phyloP scores from a whole-genome alignment of 257 asterid species.

The Lantana camara region DNA sequence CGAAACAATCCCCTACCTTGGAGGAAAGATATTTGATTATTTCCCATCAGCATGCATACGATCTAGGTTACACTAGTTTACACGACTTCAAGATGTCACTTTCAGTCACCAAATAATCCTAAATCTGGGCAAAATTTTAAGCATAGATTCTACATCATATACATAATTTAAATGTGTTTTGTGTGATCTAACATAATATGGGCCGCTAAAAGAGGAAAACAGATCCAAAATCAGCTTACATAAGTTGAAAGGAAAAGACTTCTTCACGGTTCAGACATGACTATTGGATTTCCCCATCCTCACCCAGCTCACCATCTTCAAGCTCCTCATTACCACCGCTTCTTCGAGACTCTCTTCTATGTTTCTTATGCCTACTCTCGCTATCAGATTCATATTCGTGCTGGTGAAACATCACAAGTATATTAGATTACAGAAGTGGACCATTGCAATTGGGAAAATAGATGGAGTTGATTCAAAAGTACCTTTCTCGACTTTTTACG shows the following conservation, averaged over 20 bases:
- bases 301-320: slow-evolving; percentile 98
- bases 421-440: slow-evolving; percentile 4
- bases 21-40: too few relatives aligned
- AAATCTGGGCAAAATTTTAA: background rate
- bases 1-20: too few relatives aligned
- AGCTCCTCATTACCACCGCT: slow-evolving; percentile 81
- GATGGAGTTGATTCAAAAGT: background rate
- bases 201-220: background rate
- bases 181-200: slow-evolving; percentile 5
- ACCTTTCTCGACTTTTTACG: slow-evolving; percentile 98
- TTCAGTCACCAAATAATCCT: background rate
- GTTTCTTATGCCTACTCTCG: slow-evolving; percentile 79
- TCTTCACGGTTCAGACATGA: slow-evolving; percentile 12
- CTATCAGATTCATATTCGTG: slow-evolving; percentile 83
- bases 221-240: slow-evolving; percentile 18
- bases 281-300: slow-evolving; percentile 95
- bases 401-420: slow-evolving; percentile 41
- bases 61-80: too few relatives aligned
- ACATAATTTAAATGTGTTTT: slow-evolving; percentile 2
- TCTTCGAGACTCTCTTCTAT: slow-evolving; percentile 68
- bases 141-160: background rate
- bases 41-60: too few relatives aligned
- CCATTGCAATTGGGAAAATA: background rate
- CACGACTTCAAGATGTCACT: too few relatives aligned
- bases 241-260: slow-evolving; percentile 13